Percentiles rank a stretch among this genome's conserved stretches.
Conservation (phyloP, 257 asterid species). For the Coffea canephora region DNA sequence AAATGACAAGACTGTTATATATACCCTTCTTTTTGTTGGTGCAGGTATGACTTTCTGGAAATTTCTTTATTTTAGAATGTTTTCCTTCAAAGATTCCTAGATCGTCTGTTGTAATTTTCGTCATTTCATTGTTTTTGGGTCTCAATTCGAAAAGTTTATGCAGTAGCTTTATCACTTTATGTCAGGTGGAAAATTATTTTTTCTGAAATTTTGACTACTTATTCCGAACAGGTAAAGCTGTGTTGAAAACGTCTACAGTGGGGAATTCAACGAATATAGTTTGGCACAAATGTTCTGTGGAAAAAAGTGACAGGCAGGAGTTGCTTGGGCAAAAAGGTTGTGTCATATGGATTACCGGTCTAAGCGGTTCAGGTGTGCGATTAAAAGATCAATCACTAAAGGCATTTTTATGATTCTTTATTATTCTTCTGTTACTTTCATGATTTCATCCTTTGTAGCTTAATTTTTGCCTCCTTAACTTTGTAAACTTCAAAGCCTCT, state of each 20-base stretch:
- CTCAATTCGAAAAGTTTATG: background rate
- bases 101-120: background rate
- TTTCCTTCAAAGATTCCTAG: background rate
- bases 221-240: slow-evolving; percentile 42
- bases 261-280: slow-evolving; percentile 77
- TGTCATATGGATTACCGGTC: slow-evolving; percentile 96
- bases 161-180: background rate
- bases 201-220: slow-evolving; percentile 1
- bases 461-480: background rate
- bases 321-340: slow-evolving; percentile 96
- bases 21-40: background rate
- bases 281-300: slow-evolving; percentile 93
- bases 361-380: slow-evolving; percentile 95
- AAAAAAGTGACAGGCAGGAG: slow-evolving; percentile 67
- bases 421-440: background rate
- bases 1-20: too few species aligned
- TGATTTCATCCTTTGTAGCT: too few species aligned
- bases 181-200: background rate
- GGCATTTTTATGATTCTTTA: background rate
- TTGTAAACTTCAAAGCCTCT: too few species aligned
- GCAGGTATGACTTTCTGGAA: background rate
- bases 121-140: background rate
- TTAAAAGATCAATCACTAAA: background rate
- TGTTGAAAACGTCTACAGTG: slow-evolving; percentile 37
- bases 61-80: background rate